Evolutionary conservation across 495 filamentous ascomycete species (phyloP).

Genomic region (Beverwykella pulmonaria): DNA sequence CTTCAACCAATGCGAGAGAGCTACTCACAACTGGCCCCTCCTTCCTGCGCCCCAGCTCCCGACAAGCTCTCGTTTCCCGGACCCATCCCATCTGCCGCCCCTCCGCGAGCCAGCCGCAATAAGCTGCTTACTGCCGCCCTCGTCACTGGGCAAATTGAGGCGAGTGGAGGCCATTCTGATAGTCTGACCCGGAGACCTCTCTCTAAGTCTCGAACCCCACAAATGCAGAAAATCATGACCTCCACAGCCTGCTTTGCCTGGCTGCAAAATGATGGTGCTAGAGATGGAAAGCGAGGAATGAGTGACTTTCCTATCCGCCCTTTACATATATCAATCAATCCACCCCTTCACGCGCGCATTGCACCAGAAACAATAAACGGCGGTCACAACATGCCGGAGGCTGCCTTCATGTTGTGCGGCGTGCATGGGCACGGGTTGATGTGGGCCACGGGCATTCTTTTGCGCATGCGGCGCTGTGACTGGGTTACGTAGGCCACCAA

Average conservation of each 20-base stretch:
- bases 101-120: neutral
- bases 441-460: conserved; percentile 14
- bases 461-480: conserved; percentile 16
- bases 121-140: neutral
- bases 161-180: neutral
- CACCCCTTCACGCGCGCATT: conserved; percentile 1
- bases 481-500: conserved; percentile 12
- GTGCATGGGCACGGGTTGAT: conserved; percentile 22
- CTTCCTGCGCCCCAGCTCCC: conserved; percentile 1
- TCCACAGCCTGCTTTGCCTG: neutral
- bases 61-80: neutral
- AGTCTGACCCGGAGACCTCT: too few relatives aligned
- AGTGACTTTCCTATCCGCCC: too few relatives aligned
- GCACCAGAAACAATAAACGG: conserved; percentile 25
- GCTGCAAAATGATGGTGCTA: too few relatives aligned
- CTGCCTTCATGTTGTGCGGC: conserved; percentile 20
- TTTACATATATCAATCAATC: neutral
- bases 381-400: conserved; percentile 25
- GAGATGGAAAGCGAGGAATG: too few relatives aligned
- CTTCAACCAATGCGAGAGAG: conserved; percentile 10
- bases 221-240: neutral
- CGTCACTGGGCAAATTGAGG: neutral
- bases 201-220: neutral
- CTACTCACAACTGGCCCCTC: neutral
- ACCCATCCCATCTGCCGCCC: neutral